A percentile compares a stretch with the other conserved stretches of the same genome.
phyloP scores from a whole-genome alignment of 345 rosid genomes.

The Excoecaria cochinchinensis region DNA sequence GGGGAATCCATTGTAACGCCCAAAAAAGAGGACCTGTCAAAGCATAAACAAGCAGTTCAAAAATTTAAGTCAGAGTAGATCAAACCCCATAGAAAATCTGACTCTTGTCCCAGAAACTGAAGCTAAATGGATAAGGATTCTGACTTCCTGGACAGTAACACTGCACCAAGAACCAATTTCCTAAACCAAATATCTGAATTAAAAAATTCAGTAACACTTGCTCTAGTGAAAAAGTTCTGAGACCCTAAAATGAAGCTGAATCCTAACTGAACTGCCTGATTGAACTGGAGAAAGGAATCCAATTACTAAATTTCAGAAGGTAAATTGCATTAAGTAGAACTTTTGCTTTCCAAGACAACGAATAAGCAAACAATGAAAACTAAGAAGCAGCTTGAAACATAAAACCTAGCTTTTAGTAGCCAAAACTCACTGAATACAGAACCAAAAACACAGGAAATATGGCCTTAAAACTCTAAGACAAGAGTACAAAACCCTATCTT shows the following conservation, averaged over 20 bases:
- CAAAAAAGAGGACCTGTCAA: slow-evolving; percentile 32
- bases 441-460: slow-evolving; percentile 9
- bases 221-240: neutral
- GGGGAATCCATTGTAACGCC: slow-evolving; percentile 78
- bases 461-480: neutral
- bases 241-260: neutral
- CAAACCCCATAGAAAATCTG: neutral
- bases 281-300: neutral
- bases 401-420: neutral
- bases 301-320: neutral
- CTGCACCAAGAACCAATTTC: neutral
- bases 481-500: no score
- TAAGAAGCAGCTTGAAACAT: neutral
- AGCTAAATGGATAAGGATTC: slow-evolving; percentile 10
- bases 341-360: neutral
- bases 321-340: neutral
- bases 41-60: slow-evolving; percentile 22
- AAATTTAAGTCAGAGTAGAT: slow-evolving; percentile 10
- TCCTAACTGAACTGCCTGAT: no score
- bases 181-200: neutral
- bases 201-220: neutral
- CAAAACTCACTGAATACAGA: slow-evolving; percentile 10
- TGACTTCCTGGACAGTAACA: slow-evolving; percentile 1
- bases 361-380: neutral
- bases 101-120: neutral